Evolutionary conservation across 164 flowering plant genomes (phyloP), one percentile per base, ranked within the genome.

Genomic region (Malania oleifera): DNA sequence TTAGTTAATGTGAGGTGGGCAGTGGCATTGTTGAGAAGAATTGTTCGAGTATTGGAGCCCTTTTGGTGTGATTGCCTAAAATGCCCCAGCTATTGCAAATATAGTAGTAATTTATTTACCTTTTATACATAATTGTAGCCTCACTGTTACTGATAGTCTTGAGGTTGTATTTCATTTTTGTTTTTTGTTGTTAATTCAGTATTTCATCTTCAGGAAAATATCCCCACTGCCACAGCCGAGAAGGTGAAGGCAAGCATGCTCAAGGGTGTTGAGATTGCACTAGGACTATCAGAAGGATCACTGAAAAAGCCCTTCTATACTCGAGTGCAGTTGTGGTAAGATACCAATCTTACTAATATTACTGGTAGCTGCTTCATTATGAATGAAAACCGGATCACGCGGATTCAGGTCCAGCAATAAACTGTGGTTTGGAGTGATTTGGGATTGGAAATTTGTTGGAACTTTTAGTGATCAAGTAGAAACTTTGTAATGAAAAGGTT

Each of bases 211-310:
- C 73, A 92, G 98, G 98, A 93, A 74, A 87, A 82, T 59, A 85
- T 93, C 31, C 96, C 98, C 44, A 75, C 58, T 60, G 78, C 75
- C 41, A 90, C 91, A 35, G 87, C 91, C 28, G 92, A 84, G 76
- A 93, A 63, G 75, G 98, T 93, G 64, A 93, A 69, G 62, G 68
- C 66, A 64, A 67, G 70, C 52, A 93, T 93, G 96, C 87, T 93
- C 54, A 78, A 70, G 56, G 96, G 92, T 56, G 86, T 86, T 62
- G 97, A 87, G 75, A 56, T 53, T 64, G 91, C 98, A 14, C 71
- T 93, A 18, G 97, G 98, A 62, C 64, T 83, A 53, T 31, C 77
- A 24, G 70, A 73, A 46, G 86, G 85, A 60, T 84, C 96, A 69
- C 90, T 93, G 64, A 70, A 66, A 52, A 79, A 48, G 57, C 97